Percentiles rank a stretch among this genome's conserved stretches.
Conservation (phyloP, 192 early-diverging fungal species). For the Podila horticola region DNA sequence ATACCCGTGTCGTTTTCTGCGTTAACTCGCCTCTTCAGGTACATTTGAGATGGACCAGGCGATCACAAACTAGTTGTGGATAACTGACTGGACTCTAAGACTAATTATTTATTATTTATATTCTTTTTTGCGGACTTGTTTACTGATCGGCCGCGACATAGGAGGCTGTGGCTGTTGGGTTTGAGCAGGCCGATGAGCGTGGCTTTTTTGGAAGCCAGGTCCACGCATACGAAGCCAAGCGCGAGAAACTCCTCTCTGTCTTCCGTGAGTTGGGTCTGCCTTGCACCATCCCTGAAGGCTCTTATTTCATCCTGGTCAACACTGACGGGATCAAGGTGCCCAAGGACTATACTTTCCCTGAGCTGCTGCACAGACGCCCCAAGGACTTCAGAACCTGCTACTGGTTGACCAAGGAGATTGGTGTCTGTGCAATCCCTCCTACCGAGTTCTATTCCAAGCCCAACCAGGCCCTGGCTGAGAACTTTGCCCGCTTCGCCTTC, state of each 20-base stretch:
- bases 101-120: too few relatives aligned
- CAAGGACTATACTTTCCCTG: slow-evolving; percentile 66
- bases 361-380: slow-evolving; percentile 67
- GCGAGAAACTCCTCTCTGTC: slow-evolving; percentile 74
- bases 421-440: slow-evolving; percentile 93
- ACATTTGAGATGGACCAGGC: not conserved
- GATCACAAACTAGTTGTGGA: not conserved
- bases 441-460: slow-evolving; percentile 86
- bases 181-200: slow-evolving; percentile 69
- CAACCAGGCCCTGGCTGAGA: slow-evolving; percentile 71
- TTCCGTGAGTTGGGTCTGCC: slow-evolving; percentile 77
- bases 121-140: too few relatives aligned
- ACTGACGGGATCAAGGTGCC: slow-evolving; percentile 75
- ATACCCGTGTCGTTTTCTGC: slow-evolving; percentile 91
- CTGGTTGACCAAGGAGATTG: slow-evolving; percentile 88
- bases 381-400: slow-evolving; percentile 83
- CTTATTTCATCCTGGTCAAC: slow-evolving; percentile 94
- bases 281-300: slow-evolving; percentile 89
- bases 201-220: slow-evolving; percentile 78
- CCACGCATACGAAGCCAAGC: slow-evolving; percentile 74
- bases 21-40: slow-evolving; percentile 90
- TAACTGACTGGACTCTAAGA: not conserved
- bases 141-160: not conserved
- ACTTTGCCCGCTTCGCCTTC: slow-evolving; percentile 91
- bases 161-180: slow-evolving; percentile 79